phyloP scores from a whole-genome alignment of 768 basidiomycete species.

The Auricularia sp. region DNA sequence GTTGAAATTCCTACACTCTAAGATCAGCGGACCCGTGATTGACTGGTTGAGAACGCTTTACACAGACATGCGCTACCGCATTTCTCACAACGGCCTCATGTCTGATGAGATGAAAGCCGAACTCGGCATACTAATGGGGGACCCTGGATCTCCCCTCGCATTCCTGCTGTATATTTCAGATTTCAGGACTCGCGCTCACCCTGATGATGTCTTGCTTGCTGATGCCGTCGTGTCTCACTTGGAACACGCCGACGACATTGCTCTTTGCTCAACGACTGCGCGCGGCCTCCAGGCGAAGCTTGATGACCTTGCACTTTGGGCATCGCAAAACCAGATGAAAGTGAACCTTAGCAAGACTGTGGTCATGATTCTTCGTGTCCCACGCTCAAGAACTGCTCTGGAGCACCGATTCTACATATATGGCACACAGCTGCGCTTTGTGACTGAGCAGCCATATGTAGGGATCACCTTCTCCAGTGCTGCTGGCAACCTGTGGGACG shows the following conservation, averaged over 20 bases:
- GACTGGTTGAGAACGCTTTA: constrained; percentile 11
- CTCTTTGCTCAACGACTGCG: constrained; percentile 7
- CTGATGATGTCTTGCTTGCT: constrained; percentile 9
- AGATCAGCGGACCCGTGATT: constrained; percentile 11
- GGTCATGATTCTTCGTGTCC: constrained; percentile 14
- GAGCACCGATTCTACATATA: neutral
- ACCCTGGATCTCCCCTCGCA: constrained; percentile 12
- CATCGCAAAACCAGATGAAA: constrained; percentile 10
- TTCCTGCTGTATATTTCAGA: constrained; percentile 12
- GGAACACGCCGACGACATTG: constrained; percentile 15
- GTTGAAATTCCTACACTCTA: constrained; percentile 18
- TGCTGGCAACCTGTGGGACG: constrained; percentile 3
- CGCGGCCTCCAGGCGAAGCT: constrained; percentile 14
- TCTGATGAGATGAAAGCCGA: constrained; percentile 6
- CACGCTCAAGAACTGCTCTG: neutral
- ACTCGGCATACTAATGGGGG: constrained; percentile 13
- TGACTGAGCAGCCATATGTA: constrained; percentile 6
- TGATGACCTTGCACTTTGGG: constrained; percentile 7
- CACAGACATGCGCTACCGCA: constrained; percentile 3
- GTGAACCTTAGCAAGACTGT: constrained; percentile 13
- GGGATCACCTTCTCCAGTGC: constrained; percentile 6
- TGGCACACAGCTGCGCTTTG: constrained; percentile 1
- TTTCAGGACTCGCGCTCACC: constrained; percentile 3
- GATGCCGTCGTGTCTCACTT: constrained; percentile 11
- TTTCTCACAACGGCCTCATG: constrained; percentile 3